Conservation (phyloP, 2,329 filamentous ascomycete genomes). For the Monosporascus sp. region DNA sequence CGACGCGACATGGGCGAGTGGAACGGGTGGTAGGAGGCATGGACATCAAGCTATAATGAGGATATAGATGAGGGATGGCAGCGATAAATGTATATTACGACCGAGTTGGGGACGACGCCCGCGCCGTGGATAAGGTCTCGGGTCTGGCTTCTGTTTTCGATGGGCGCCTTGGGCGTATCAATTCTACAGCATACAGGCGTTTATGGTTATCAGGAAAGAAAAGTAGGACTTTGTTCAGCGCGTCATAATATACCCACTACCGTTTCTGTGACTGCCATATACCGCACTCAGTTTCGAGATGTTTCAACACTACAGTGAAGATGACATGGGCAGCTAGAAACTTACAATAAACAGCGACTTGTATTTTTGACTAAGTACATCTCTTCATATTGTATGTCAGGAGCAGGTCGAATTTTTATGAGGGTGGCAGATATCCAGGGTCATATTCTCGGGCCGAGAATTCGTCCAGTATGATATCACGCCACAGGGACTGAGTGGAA, state of each 20-base stretch:
- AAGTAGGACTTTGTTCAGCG: conserved; percentile 17
- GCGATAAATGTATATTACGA: conserved; percentile 7
- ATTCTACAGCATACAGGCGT: conserved; percentile 22
- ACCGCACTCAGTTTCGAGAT: too few species aligned
- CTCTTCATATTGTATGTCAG: too few species aligned
- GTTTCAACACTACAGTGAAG: too few species aligned
- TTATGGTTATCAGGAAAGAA: conserved; percentile 23
- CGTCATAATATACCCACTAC: conserved; percentile 24
- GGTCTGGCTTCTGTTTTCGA: neutral
- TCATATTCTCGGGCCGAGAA: too few species aligned
- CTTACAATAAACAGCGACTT: too few species aligned
- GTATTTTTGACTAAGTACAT: too few species aligned
- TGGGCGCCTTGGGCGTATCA: conserved; percentile 6
- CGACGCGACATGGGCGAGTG: neutral
- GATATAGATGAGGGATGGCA: neutral
- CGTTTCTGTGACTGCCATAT: neutral
- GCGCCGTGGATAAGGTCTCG: neutral
- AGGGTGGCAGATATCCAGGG: too few species aligned
- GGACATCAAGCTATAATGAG: neutral
- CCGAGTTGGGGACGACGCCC: neutral
- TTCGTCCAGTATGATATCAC: too few species aligned
- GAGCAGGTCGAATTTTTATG: too few species aligned
- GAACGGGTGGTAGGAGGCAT: neutral
- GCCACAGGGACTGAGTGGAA: too few species aligned
- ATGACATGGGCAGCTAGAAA: too few species aligned